Evolutionary conservation across 306 rosid species (phyloP).

Genomic region (Datisca glomerata): DNA sequence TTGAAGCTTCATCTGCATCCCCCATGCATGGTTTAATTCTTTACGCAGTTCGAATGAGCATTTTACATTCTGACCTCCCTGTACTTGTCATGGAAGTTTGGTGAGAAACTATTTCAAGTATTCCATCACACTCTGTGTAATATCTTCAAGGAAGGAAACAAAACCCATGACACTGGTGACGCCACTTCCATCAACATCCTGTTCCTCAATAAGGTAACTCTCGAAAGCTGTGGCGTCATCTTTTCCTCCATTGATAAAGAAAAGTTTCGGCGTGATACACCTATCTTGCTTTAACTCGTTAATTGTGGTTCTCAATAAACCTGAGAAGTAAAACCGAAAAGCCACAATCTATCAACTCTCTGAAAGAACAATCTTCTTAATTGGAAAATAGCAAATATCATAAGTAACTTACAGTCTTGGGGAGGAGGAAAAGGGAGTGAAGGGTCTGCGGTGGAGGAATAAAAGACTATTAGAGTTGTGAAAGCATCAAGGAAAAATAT

Average conservation of each 20-base stretch:
- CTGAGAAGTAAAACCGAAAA: constrained; percentile 28
- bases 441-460: constrained; percentile 82
- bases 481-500: constrained; percentile 97
- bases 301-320: constrained; percentile 66
- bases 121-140: constrained; percentile 57
- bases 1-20: no score
- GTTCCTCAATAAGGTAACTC: constrained; percentile 91
- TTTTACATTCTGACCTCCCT: no score
- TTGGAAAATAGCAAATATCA: constrained; percentile 4
- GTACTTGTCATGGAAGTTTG: no score
- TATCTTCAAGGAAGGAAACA: constrained; percentile 64
- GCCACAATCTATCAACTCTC: constrained; percentile 1
- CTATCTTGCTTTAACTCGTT: constrained; percentile 79
- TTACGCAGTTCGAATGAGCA: no score
- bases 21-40: no score
- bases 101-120: constrained; percentile 39
- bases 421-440: constrained; percentile 90
- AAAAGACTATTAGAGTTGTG: constrained; percentile 75
- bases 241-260: constrained; percentile 76
- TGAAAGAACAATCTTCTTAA: neutral
- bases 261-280: constrained; percentile 85
- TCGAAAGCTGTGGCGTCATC: constrained; percentile 84
- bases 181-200: constrained; percentile 86
- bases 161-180: constrained; percentile 77
- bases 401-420: constrained; percentile 66